Evolutionary conservation across 441 rosid species (phyloP).

Genomic region (Mallotus repandus): DNA sequence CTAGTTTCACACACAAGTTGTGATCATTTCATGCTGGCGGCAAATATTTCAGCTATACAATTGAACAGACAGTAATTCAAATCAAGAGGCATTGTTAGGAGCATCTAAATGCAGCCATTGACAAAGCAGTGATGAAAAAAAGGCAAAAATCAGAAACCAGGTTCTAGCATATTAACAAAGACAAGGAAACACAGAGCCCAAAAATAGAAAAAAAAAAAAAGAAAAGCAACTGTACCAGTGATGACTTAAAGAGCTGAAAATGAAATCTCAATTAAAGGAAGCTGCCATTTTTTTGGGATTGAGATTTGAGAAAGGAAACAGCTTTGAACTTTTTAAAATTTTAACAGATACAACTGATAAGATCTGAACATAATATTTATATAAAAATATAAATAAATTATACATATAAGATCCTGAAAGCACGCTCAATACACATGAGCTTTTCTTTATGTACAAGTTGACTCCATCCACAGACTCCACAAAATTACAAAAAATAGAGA

Average conservation of each 20-base stretch:
- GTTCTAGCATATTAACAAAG: no score
- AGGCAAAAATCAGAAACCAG: no score
- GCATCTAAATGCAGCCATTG: not conserved
- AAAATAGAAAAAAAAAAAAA: no score
- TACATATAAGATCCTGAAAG: constrained; percentile 52
- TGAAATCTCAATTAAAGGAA: constrained; percentile 10
- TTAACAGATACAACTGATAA: constrained; percentile 29
- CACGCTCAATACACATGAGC: constrained; percentile 55
- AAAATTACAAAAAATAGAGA: constrained; percentile 2
- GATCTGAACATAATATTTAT: constrained; percentile 25
- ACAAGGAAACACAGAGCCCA: no score
- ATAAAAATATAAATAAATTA: constrained; percentile 7
- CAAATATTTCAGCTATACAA: not conserved
- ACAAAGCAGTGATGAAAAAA: not conserved
- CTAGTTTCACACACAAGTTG: not conserved
- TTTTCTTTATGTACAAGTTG: constrained; percentile 17
- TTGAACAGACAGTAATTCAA: not conserved
- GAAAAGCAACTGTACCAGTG: not conserved
- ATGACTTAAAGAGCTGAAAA: constrained; percentile 15
- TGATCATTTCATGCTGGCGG: constrained; percentile 6
- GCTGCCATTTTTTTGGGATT: not conserved
- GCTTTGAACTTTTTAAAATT: constrained; percentile 11
- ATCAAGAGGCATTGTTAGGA: not conserved
- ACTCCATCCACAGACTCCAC: constrained; percentile 11
- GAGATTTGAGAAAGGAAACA: constrained; percentile 17